Evolutionary conservation across 148 eudicot species (phyloP).

Genomic region (Mesembryanthemum crystallinum): DNA sequence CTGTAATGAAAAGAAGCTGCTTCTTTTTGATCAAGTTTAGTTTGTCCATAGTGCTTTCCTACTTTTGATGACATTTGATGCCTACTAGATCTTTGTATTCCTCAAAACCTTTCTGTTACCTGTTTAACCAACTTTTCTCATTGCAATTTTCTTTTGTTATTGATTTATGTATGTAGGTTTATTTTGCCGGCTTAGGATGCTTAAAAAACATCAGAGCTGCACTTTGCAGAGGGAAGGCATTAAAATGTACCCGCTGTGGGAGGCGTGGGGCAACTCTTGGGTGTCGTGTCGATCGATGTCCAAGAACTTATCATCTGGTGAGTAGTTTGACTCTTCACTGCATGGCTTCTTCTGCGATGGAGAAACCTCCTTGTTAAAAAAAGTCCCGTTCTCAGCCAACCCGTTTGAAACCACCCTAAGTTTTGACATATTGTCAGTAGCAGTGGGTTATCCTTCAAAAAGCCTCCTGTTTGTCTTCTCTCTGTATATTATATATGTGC

Average conservation of each 20-base stretch:
- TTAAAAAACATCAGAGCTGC: constrained; percentile 92
- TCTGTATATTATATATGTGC: neutral
- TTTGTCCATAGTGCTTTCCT: neutral
- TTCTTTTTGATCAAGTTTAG: no score
- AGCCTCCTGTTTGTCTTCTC: neutral
- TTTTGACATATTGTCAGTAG: neutral
- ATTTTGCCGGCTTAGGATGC: constrained; percentile 95
- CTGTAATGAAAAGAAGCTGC: no score
- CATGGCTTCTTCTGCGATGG: neutral
- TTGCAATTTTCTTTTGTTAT: neutral
- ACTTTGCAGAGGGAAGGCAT: constrained; percentile 87
- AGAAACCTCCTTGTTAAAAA: neutral
- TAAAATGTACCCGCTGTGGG: constrained; percentile 90
- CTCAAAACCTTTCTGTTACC: no score
- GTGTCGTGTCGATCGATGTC: constrained; percentile 95
- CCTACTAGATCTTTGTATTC: no score
- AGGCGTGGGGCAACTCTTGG: constrained; percentile 98
- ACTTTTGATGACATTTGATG: neutral
- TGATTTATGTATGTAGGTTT: constrained; percentile 59
- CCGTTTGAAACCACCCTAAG: neutral
- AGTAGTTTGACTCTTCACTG: constrained; percentile 24
- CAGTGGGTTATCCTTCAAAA: neutral
- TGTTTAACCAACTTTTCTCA: neutral
- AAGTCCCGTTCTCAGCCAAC: neutral
- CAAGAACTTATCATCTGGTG: constrained; percentile 97